These are phyloP conservation scores for Sutorius eximius DNA, from an alignment of 1,284 basidiomycete species.

Conservation along the genomic window DNA sequence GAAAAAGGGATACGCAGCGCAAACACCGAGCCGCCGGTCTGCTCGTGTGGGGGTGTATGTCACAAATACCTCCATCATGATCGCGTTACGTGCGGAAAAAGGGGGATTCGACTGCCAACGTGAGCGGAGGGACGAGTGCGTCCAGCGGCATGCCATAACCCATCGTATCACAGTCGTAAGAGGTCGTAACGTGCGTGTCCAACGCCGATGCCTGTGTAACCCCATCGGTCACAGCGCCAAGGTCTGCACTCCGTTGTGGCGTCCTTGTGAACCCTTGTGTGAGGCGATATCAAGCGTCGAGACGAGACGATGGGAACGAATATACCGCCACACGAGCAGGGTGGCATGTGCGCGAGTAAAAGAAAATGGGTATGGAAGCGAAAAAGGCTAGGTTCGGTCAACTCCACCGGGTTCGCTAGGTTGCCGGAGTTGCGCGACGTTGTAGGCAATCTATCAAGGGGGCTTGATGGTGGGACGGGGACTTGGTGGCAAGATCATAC, in stretches of 20 bases:
- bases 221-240: not conserved
- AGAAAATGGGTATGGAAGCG: no score
- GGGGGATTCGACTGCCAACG: not conserved
- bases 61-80: not conserved
- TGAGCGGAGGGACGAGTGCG: constrained; percentile 1
- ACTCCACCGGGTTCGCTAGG: constrained; percentile 11
- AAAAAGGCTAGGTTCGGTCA: not conserved
- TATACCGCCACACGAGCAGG: constrained; percentile 10
- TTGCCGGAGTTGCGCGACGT: not conserved
- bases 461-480: constrained; percentile 8
- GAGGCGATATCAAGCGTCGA: constrained; percentile 1
- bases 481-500: constrained; percentile 12
- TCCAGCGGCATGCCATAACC: constrained; percentile 18
- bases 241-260: constrained; percentile 20
- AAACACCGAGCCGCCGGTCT: constrained; percentile 7
- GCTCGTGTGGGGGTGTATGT: constrained; percentile 6
- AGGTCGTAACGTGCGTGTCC: not conserved
- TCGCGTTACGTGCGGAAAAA: constrained; percentile 6
- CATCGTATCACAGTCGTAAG: not conserved
- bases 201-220: constrained; percentile 8
- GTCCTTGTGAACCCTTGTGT: not conserved
- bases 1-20: not conserved
- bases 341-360: constrained; percentile 19
- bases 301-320: constrained; percentile 23
- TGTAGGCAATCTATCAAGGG: not conserved